Conservation (phyloP, 257 asterid species). For the Jaltomata sinuosa region DNA sequence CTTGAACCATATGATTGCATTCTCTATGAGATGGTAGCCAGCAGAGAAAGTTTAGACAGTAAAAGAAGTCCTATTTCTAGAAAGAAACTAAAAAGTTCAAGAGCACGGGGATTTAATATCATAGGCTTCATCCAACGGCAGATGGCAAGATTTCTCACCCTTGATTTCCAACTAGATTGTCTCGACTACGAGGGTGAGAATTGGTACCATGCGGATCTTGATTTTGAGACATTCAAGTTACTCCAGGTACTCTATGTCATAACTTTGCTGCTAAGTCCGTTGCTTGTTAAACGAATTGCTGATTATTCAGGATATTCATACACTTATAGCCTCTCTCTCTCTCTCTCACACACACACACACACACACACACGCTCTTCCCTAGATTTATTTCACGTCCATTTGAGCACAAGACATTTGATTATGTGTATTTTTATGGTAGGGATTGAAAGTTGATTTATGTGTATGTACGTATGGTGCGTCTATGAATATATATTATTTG, state of each 20-base stretch:
- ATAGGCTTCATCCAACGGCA: conserved; percentile 87
- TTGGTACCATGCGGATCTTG: conserved; percentile 98
- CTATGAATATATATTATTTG: not conserved
- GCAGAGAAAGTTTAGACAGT: conserved; percentile 78
- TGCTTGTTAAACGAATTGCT: not conserved
- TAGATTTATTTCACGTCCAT: not conserved
- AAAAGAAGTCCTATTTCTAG: conserved; percentile 44
- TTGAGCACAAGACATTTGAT: not conserved
- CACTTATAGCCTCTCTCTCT: not conserved
- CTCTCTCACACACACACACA: too few relatives aligned
- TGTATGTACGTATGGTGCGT: not conserved
- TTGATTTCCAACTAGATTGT: conserved; percentile 91
- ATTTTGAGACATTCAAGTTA: conserved; percentile 78
- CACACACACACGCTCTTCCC: too few relatives aligned
- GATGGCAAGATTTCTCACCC: conserved; percentile 74
- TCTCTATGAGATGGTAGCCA: conserved; percentile 97
- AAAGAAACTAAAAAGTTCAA: conserved; percentile 44
- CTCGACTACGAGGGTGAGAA: conserved; percentile 80
- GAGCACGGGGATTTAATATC: conserved; percentile 57
- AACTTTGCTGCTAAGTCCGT: not conserved
- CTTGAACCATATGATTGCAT: conserved; percentile 76
- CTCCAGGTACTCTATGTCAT: conserved; percentile 61
- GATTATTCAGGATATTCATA: not conserved
- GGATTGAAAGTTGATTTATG: not conserved
- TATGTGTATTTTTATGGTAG: not conserved